Evolutionary conservation across 768 basidiomycete genomes (phyloP).

Genomic region (Mycena maculata): DNA sequence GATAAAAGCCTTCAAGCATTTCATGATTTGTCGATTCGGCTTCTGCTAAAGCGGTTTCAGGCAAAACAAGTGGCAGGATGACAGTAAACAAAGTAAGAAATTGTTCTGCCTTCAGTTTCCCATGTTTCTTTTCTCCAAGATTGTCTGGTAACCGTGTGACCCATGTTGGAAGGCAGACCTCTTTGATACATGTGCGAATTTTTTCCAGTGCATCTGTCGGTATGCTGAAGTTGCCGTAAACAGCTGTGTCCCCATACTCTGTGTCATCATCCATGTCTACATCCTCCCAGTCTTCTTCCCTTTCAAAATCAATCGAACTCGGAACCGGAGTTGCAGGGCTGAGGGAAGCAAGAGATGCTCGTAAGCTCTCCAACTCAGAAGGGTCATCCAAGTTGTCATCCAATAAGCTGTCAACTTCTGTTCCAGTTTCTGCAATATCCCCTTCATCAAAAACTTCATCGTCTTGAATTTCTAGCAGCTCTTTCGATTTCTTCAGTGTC

Average conservation of each 20-base stretch:
- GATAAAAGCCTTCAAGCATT: slow-evolving; percentile 19
- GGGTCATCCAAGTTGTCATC: slow-evolving; percentile 3
- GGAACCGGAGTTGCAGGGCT: slow-evolving; percentile 5
- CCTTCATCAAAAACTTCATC: slow-evolving; percentile 4
- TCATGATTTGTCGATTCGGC: no score
- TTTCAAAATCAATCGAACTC: slow-evolving; percentile 8
- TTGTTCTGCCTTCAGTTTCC: slow-evolving; percentile 38
- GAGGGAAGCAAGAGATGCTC: background rate
- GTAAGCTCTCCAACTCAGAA: background rate
- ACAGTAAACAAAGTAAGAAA: slow-evolving; percentile 28
- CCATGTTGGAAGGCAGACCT: slow-evolving; percentile 32
- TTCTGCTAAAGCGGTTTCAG: slow-evolving; percentile 15
- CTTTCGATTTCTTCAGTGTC: slow-evolving; percentile 4
- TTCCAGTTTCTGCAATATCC: background rate
- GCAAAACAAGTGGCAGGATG: slow-evolving; percentile 31
- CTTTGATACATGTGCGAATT: slow-evolving; percentile 14
- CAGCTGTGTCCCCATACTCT: no score
- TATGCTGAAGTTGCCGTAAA: no score
- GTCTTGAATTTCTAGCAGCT: slow-evolving; percentile 5
- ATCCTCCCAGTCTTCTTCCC: no score
- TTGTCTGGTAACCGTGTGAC: slow-evolving; percentile 31
- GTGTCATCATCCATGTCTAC: no score
- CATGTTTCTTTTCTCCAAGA: slow-evolving; percentile 34
- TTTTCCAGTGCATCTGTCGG: background rate
- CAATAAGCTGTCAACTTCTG: background rate